Evolutionary conservation across 306 rosid species (phyloP).

Genomic region (Quercus alba): DNA sequence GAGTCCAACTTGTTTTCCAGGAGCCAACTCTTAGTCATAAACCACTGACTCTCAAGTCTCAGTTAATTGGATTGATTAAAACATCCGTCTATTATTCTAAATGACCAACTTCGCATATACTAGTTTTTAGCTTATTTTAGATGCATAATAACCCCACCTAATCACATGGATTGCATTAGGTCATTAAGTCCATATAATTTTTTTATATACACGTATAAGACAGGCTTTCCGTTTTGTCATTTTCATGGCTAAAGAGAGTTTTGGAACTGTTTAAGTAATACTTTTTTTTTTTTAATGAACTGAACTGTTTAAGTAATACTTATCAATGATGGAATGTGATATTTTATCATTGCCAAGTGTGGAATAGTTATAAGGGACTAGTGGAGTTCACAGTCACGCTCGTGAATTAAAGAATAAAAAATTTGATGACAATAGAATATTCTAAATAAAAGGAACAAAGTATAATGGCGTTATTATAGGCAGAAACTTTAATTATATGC

Average conservation of each 20-base stretch:
- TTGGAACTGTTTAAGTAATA: background rate
- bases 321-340: too few species aligned
- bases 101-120: background rate
- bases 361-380: background rate
- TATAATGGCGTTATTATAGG: too few species aligned
- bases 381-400: background rate
- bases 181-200: background rate
- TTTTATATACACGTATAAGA: background rate
- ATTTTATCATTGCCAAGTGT: too few species aligned
- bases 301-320: too few species aligned
- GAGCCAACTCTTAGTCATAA: background rate
- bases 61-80: background rate
- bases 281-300: too few species aligned
- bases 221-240: background rate
- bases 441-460: too few species aligned
- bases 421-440: background rate
- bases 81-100: slow-evolving; percentile 24
- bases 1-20: too few species aligned
- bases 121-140: background rate
- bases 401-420: background rate
- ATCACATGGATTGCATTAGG: slow-evolving; percentile 38
- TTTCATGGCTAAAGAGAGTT: background rate
- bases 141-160: background rate
- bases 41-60: background rate
- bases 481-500: too few species aligned